Conservation (phyloP, 106 monocot genomes). For the Narthecium ossifragum region DNA sequence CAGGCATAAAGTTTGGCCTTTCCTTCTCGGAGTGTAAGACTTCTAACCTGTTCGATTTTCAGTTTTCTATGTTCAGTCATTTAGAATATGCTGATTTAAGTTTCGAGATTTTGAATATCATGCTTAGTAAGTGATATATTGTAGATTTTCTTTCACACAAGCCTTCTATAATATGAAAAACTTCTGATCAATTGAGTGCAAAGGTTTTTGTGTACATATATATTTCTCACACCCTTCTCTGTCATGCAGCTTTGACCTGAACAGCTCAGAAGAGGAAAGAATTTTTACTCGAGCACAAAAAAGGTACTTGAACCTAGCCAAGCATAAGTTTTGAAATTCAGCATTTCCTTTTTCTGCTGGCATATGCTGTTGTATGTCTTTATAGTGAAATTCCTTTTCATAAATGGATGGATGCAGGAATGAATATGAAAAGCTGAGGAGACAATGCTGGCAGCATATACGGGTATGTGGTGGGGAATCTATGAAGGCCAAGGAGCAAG, state of each 20-base stretch:
- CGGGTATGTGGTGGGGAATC: slow-evolving; percentile 16
- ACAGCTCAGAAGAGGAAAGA: slow-evolving; percentile 69
- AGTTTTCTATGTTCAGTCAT: no score
- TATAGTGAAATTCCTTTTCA: no score
- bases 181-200: no score
- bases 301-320: slow-evolving; percentile 29
- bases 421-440: slow-evolving; percentile 62
- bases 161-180: no score
- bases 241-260: slow-evolving; percentile 62
- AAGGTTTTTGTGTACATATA: no score
- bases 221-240: no score
- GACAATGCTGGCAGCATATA: slow-evolving; percentile 27
- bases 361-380: no score
- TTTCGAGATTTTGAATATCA: no score
- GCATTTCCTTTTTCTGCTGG: neutral
- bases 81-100: no score
- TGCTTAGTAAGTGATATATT: no score
- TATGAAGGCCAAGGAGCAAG: slow-evolving; percentile 20
- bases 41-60: neutral
- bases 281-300: slow-evolving; percentile 23
- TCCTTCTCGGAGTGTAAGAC: slow-evolving; percentile 95
- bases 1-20: slow-evolving; percentile 91
- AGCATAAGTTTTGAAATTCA: neutral
- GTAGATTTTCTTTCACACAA: no score
- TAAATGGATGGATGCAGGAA: no score